Evolutionary conservation across 2,329 filamentous ascomycete species (phyloP).

Genomic region (Aspergillus texensis): DNA sequence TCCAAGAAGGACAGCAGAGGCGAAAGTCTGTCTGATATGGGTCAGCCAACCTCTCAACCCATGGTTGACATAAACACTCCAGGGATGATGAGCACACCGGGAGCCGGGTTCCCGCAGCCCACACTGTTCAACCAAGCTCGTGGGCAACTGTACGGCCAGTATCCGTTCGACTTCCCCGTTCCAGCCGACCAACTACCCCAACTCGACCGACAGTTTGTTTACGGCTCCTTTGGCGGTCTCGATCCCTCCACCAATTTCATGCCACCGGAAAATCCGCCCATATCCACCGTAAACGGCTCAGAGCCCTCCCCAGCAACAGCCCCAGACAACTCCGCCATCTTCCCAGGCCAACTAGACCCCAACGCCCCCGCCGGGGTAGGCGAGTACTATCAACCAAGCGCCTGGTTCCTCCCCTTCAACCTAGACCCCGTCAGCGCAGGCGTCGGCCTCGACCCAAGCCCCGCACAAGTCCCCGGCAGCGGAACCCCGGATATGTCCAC

Average conservation of each 20-base stretch:
- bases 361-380: constrained; percentile 37
- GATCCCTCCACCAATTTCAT: constrained; percentile 44
- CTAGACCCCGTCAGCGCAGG: constrained; percentile 64
- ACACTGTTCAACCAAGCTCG: constrained; percentile 35
- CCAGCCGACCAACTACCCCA: constrained; percentile 59
- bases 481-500: constrained; percentile 23
- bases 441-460: constrained; percentile 19
- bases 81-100: constrained; percentile 31
- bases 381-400: constrained; percentile 55
- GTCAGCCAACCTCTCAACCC: constrained; percentile 31
- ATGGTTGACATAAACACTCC: constrained; percentile 33
- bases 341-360: constrained; percentile 40
- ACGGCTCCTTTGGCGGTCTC: constrained; percentile 67
- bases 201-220: constrained; percentile 75
- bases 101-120: constrained; percentile 41
- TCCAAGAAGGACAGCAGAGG: constrained; percentile 32
- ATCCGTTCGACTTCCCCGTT: constrained; percentile 42
- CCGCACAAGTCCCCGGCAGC: constrained; percentile 11
- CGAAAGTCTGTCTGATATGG: constrained; percentile 25
- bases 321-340: constrained; percentile 32
- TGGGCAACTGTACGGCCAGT: constrained; percentile 30
- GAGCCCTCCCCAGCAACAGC: constrained; percentile 15
- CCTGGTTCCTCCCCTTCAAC: constrained; percentile 94
- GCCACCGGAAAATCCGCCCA: constrained; percentile 29
- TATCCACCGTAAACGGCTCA: constrained; percentile 30